phyloP scores from a whole-genome alignment of 306 rosid genomes.

The Inga oerstediana region DNA sequence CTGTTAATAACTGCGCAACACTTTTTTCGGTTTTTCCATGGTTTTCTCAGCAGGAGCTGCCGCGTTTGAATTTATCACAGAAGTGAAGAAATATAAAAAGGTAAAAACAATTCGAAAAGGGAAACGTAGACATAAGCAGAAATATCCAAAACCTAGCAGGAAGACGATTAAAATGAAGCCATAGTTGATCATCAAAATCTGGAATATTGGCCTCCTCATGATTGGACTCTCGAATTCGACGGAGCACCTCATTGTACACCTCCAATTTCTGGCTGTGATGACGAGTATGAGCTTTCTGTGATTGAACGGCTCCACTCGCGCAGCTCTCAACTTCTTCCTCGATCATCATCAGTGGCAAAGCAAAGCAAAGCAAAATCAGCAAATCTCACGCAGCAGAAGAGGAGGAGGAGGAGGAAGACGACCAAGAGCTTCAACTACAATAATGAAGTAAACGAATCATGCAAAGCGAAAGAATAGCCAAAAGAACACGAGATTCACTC shows the following conservation, averaged over 20 bases:
- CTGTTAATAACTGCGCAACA: neutral
- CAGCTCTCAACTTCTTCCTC: constrained; percentile 88
- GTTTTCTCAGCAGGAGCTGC: constrained; percentile 1
- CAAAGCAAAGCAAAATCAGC: constrained; percentile 9
- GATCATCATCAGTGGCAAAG: constrained; percentile 54
- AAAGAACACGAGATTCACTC: neutral
- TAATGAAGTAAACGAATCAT: neutral
- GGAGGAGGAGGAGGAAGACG: neutral
- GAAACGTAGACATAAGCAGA: neutral
- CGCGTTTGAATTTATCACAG: neutral
- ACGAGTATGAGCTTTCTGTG: constrained; percentile 55
- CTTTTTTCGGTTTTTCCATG: neutral
- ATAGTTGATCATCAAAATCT: constrained; percentile 86
- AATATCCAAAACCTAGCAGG: constrained; percentile 69
- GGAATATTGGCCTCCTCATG: constrained; percentile 69
- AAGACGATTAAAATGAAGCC: constrained; percentile 96
- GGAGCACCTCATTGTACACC: constrained; percentile 84
- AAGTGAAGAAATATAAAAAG: too few relatives aligned
- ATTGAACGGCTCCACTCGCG: constrained; percentile 66
- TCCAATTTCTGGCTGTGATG: constrained; percentile 79
- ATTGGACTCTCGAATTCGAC: constrained; percentile 72
- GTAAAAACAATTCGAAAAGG: too few relatives aligned
- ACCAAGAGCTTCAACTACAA: neutral
- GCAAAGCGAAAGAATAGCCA: neutral
- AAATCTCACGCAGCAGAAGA: neutral